Conservation (phyloP, 805 yeast genomes). For the Cephaloascus albidus region DNA sequence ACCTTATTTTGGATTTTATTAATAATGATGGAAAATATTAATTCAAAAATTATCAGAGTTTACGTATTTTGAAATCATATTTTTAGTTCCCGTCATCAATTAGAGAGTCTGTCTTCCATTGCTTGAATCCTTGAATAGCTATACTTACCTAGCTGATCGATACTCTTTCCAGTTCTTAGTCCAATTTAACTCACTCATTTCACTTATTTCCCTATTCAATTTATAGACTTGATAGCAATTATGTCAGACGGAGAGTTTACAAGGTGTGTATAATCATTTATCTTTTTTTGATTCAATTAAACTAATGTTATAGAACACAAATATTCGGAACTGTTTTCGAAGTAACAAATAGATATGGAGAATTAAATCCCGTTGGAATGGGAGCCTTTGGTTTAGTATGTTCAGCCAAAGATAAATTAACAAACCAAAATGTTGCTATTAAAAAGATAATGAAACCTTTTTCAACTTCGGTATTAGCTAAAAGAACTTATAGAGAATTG, state of each 20-base stretch:
- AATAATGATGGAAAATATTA: too few relatives aligned
- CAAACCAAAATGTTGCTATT: constrained; percentile 90
- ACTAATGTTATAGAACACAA: constrained; percentile 52
- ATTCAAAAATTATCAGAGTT: too few relatives aligned
- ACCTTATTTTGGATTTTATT: too few relatives aligned
- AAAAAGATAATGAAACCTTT: constrained; percentile 98
- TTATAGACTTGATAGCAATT: too few relatives aligned
- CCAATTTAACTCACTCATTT: too few relatives aligned
- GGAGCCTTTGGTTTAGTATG: constrained; percentile 99
- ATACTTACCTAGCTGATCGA: too few relatives aligned
- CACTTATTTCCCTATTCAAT: too few relatives aligned
- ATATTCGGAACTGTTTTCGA: constrained; percentile 94
- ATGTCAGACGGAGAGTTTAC: constrained; percentile 8
- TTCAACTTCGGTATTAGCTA: constrained; percentile 87
- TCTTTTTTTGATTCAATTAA: constrained; percentile 6
- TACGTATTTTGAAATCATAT: too few relatives aligned
- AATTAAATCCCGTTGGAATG: constrained; percentile 97
- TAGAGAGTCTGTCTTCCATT: too few relatives aligned
- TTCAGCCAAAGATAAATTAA: constrained; percentile 86
- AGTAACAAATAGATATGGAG: constrained; percentile 81
- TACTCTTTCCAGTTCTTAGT: too few relatives aligned
- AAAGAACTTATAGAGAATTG: constrained; percentile 92
- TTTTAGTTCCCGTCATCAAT: too few relatives aligned
- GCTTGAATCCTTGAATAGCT: too few relatives aligned
- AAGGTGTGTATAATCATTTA: constrained; percentile 23